These are phyloP conservation scores for Kodamaea anthophila DNA, from an alignment of 1,139 yeast species.

Conservation along the genomic window DNA sequence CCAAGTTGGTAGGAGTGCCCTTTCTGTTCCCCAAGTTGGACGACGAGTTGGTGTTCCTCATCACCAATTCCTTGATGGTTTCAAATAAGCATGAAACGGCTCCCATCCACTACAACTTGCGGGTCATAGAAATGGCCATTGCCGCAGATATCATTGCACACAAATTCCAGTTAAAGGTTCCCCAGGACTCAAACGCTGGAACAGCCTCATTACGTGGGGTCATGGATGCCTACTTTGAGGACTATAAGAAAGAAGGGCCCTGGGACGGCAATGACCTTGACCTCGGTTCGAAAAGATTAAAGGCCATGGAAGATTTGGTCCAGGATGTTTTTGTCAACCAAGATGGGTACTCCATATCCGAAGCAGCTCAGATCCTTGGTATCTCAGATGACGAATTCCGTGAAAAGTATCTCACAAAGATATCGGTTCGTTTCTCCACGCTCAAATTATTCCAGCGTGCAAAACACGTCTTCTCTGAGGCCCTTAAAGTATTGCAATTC, in stretches of 20 bases:
- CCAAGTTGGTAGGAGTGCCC: constrained; percentile 2
- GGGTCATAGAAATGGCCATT: constrained; percentile 4
- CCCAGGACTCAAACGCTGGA: constrained; percentile 2
- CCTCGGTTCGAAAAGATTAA: background rate
- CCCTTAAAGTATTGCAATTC: constrained; percentile 1
- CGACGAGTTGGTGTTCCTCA: constrained; percentile 4
- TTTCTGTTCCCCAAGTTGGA: constrained; percentile 2
- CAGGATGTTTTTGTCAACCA: constrained; percentile 1
- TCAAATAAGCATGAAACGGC: constrained; percentile 4
- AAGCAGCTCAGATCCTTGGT: constrained; percentile 2
- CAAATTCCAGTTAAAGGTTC: constrained; percentile 1
- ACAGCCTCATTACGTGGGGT: constrained; percentile 2
- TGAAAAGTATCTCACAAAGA: constrained; percentile 1
- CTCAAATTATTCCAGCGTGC: constrained; percentile 3
- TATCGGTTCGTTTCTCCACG: constrained; percentile 1
- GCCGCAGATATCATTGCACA: constrained; percentile 2
- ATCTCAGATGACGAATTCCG: constrained; percentile 1
- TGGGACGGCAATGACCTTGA: constrained; percentile 2
- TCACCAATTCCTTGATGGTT: constrained; percentile 3
- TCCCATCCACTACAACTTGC: constrained; percentile 3
- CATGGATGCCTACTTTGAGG: constrained; percentile 2
- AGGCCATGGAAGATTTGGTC: constrained; percentile 2
- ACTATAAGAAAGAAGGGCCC: constrained; percentile 1
- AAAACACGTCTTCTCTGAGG: constrained; percentile 1
- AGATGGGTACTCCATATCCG: constrained; percentile 1